A percentile compares a stretch with the other conserved stretches of the same genome.
phyloP scores from a whole-genome alignment of 169 alveolate genomes.

The Neospora caninum region DNA sequence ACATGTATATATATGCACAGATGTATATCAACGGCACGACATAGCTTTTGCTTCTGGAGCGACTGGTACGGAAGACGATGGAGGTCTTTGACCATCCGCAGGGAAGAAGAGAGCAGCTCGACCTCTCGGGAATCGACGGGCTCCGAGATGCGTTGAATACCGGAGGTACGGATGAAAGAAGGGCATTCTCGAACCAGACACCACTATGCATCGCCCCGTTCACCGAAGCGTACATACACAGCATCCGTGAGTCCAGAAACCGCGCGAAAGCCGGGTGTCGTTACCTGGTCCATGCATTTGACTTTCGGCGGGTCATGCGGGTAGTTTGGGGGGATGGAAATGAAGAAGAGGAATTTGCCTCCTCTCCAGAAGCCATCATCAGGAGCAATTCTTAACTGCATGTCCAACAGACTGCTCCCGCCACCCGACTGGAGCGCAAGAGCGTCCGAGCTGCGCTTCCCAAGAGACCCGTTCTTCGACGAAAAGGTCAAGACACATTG shows the following conservation, averaged over 20 bases:
- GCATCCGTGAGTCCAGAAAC: too few species aligned
- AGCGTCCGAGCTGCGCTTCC: not conserved
- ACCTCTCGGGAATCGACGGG: too few species aligned
- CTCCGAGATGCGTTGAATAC: too few species aligned
- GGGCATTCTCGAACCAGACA: not conserved
- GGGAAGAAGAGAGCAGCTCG: too few species aligned
- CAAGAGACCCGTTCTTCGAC: not conserved
- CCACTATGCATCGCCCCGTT: not conserved
- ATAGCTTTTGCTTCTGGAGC: too few species aligned
- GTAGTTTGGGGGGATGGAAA: constrained; percentile 68
- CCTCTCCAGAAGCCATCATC: constrained; percentile 78
- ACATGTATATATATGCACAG: not conserved
- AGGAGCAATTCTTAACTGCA: constrained; percentile 65
- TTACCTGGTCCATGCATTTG: constrained; percentile 45
- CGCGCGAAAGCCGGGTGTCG: not conserved
- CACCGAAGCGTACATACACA: too few species aligned
- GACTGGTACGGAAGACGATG: too few species aligned
- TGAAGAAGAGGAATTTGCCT: constrained; percentile 67
- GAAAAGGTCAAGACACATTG: constrained; percentile 57
- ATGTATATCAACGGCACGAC: not conserved
- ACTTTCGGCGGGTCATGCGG: constrained; percentile 75
- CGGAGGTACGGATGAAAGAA: too few species aligned
- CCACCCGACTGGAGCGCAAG: not conserved
- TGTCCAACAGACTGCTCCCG: constrained; percentile 59
- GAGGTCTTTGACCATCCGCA: too few species aligned